Evolutionary conservation across 2,329 filamentous ascomycete genomes (phyloP).

Genomic region (Lecanosticta acicola): DNA sequence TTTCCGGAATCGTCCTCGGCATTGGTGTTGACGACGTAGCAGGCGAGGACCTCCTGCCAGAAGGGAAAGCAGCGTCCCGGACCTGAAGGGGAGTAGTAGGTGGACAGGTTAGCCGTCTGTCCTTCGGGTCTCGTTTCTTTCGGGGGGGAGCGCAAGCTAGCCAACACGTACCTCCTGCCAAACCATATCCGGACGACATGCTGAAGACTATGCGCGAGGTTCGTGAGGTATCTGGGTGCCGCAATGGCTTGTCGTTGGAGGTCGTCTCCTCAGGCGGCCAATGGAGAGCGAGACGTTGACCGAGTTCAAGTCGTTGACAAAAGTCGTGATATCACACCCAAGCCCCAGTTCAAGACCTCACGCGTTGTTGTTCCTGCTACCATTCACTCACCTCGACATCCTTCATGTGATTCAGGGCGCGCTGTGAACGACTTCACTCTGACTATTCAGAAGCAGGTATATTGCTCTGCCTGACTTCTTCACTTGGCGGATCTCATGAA

Average conservation of each 20-base stretch:
- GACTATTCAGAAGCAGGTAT: too few species aligned
- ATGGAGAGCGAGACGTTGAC: background rate
- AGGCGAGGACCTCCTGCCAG: slow-evolving; percentile 98
- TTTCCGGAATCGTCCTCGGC: slow-evolving; percentile 73
- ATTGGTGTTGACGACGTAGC: slow-evolving; percentile 91
- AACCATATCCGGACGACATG: slow-evolving; percentile 79
- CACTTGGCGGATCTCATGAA: too few species aligned
- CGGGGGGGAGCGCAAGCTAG: background rate
- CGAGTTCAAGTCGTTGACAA: too few species aligned
- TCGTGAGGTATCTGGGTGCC: slow-evolving; percentile 1
- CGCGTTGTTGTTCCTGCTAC: background rate
- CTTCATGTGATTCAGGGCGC: too few species aligned
- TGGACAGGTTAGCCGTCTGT: background rate
- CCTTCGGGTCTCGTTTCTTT: background rate
- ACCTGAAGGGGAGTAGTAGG: slow-evolving; percentile 40
- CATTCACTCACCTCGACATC: background rate
- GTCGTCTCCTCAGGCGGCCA: background rate
- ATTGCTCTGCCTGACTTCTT: too few species aligned
- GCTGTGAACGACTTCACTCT: too few species aligned
- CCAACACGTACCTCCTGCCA: slow-evolving; percentile 64
- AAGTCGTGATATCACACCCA: too few species aligned
- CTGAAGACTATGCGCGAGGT: slow-evolving; percentile 19
- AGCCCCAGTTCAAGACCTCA: background rate
- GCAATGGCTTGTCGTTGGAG: background rate
- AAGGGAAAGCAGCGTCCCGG: slow-evolving; percentile 90